Evolutionary conservation across 768 basidiomycete species (phyloP), one percentile per base, ranked within the genome.

Genomic region (Albatrellus ellisii): DNA sequence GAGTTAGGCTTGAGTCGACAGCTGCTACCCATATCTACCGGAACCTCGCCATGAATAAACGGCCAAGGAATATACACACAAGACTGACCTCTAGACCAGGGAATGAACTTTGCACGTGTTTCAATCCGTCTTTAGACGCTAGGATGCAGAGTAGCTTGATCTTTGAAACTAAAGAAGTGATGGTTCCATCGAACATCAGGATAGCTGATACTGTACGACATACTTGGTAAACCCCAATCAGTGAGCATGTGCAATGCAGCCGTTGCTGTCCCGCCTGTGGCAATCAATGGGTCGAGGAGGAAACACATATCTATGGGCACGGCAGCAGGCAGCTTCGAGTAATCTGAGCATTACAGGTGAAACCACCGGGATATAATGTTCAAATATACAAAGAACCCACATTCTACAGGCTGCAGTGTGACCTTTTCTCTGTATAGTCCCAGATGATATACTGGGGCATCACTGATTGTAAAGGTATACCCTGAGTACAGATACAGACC

Each of bases 241-340:
- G 68, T 52, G 40, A 94, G 69, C 88, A 95, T 97, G 39, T 71
- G 54, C 42, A 97, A 58, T 7, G 92, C 92, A 14, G 94, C 91
- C 47, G 73, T 70, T 2, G 86, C 89, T 4, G 94, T 97, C 9
- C 89, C 86, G 39, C 91, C 94, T 2, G 94, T 97, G 0, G 94
- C 94, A 52, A 97, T 79, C 25, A 97, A 63, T 14, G 94, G 94
- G 52, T 98, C 94, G 24, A 97, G 68, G 18, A 98, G 65, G 62
- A 78, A 88, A n/a, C 90, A 78, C 29, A 73, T 60, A 54, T 97
- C 92, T 11, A 92, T 73, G 0, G 80, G 76, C 3, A 81, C 76
- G 7, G 65, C 62, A 27, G 75, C 63, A 10, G 90, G 91, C 26
- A 94, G 69, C 62, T 92, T 92, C 39, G 88, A 91, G 61, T 90